A percentile compares a stretch with the other conserved stretches of the same genome.
These are phyloP conservation scores for Oryza rufipogon DNA, from an alignment of 176 grass and related monocot genomes.

Conservation along the genomic window DNA sequence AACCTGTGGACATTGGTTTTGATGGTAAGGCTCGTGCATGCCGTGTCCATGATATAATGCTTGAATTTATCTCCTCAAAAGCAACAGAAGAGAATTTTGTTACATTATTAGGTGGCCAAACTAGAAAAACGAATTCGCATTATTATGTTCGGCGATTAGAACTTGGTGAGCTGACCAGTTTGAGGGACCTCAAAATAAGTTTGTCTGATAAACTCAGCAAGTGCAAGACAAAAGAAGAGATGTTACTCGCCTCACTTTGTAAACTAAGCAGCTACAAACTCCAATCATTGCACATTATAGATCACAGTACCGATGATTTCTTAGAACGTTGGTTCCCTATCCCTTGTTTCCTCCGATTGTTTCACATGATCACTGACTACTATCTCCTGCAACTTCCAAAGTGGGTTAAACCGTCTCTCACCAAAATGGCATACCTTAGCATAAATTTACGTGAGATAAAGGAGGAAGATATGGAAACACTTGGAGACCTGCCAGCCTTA, in stretches of 20 bases:
- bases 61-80: slow-evolving; percentile 31
- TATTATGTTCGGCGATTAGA: neutral
- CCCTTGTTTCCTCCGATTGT: neutral
- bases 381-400: neutral
- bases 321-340: neutral
- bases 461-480: neutral
- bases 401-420: neutral
- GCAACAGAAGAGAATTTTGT: slow-evolving; percentile 45
- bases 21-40: slow-evolving; percentile 33
- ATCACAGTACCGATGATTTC: neutral
- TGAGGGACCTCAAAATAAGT: neutral
- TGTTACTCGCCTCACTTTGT: neutral
- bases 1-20: slow-evolving; percentile 19
- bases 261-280: neutral
- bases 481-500: neutral
- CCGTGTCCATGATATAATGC: slow-evolving; percentile 38
- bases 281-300: neutral
- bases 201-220: neutral
- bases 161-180: neutral
- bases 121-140: too few relatives aligned
- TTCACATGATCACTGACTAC: rapidly evolving
- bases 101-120: neutral
- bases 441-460: neutral
- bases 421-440: neutral
- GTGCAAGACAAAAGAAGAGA: neutral